Evolutionary conservation across 2,329 filamentous ascomycete species (phyloP), one percentile per base, ranked within the genome.

Genomic region (Fusarium annulatum): DNA sequence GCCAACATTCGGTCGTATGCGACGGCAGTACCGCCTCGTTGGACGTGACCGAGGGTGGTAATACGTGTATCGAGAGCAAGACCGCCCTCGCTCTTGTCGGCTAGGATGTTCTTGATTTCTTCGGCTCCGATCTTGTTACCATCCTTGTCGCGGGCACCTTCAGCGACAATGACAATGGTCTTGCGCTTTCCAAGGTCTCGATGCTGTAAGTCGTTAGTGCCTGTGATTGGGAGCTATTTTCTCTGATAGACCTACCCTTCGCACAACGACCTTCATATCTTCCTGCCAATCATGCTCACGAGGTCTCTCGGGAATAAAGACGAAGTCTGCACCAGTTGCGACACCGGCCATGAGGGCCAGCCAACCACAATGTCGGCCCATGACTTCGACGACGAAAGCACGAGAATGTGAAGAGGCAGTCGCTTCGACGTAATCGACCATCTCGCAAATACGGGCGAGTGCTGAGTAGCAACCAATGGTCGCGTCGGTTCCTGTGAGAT

Each of bases 311-410:
- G 96, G 96, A 73, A 98, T 96, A 83, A 99, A 98, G 77, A 98
- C 90, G 84, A 97, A 99, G 83, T 99, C 96, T 21, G 96, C 95
- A 56, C 96, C 96, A 2, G 94, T 97, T 66, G 94, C 95, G 67
- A 99, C 95, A 79, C 95, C 96, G 19, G 96, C 93, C 92, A 98
- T 98, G 70, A 99, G 88, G 45, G 96, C 96, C 71, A 99, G 87
- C 96, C 96, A 99, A 71, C 96, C 96, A 82, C 96, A 99, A 84
- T 99, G 96, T 67, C 96, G 90, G 56, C 96, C 96, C 96, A 99
- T 99, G 79, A 99, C 96, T 83, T 98, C 96, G 71, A 99, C 93
- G 64, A 99, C 95, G 82, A 99, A 99, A 43, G 96, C 96, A 77
- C 96, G 89, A 74, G 97, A 97, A 83, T 99, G 96, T 34, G 95